Evolutionary conservation across 768 basidiomycete species (phyloP).

Genomic region (Collybiopsis luxurians): DNA sequence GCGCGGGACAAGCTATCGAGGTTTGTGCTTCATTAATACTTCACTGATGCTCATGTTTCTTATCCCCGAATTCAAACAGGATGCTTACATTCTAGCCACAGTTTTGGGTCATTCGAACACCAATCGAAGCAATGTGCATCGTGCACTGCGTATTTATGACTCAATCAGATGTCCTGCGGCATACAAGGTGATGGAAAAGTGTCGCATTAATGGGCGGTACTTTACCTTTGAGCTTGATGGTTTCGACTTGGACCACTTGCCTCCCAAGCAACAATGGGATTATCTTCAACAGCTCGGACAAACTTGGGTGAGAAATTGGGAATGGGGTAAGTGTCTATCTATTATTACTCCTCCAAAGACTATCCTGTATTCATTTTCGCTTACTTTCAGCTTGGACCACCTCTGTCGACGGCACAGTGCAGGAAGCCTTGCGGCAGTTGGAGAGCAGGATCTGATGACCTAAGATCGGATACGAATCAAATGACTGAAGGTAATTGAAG

Average conservation of each 20-base stretch:
- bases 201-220: conserved; percentile 39
- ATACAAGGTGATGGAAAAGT: conserved; percentile 32
- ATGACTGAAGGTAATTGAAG: too few relatives aligned
- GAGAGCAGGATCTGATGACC: conserved; percentile 7
- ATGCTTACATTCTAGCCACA: conserved; percentile 43
- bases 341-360: background rate
- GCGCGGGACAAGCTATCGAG: conserved; percentile 61
- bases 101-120: conserved; percentile 43
- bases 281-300: conserved; percentile 38
- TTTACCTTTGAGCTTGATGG: conserved; percentile 35
- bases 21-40: conserved; percentile 20
- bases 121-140: conserved; percentile 34
- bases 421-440: conserved; percentile 34
- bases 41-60: background rate
- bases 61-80: conserved; percentile 29
- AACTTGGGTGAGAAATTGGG: conserved; percentile 50
- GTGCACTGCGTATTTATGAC: conserved; percentile 46
- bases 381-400: conserved; percentile 40
- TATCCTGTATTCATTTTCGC: background rate
- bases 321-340: conserved; percentile 39
- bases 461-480: background rate
- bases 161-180: conserved; percentile 46
- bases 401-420: conserved; percentile 37
- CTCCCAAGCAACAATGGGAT: conserved; percentile 23
- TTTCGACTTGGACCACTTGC: conserved; percentile 12